Evolutionary conservation across 108 stramenopile genomes (phyloP), one percentile per base, ranked within the genome.

Genomic region (Cyclotella kingstonii): DNA sequence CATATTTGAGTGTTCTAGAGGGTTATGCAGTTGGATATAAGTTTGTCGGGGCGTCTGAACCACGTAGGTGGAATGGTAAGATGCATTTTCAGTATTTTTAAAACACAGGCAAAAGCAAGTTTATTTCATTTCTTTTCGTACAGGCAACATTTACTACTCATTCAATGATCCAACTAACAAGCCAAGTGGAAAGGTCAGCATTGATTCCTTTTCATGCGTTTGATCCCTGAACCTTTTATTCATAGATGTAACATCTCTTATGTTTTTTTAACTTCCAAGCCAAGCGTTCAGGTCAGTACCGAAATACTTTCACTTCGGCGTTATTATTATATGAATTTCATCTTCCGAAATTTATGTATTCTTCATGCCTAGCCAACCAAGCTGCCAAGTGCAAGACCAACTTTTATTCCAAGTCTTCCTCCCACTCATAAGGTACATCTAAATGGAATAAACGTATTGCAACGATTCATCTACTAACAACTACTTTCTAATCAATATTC

Each of bases 371-470:
- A 45, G 33, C 45, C 60, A 1, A 35, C 35, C 19, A 4, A 12
- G 17, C 28, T 22, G 11, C 31, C 60, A 4, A 47, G 45, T 22
- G 7, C 30, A 33, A 14, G 31, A n/a, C 4, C 59, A 8, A 21
- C 59, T n/a, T n/a, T n/a, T n/a, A n/a, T n/a, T n/a, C n/a, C n/a
- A n/a, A n/a, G n/a, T 27, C 11, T 46, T 22, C 12, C 54, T 60
- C 60, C 45, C 35, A 47, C 60, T 18, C 34, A n/a, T 35, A 46
- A 60, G 60, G 46, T 60, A 60, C 48, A 46, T 60, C 60, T 47
- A 33, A 47, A 60, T 60, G 60, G 46, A 46, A 60, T 44, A 47
- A 5, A 19, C 3, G 26, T 11, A 36, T 11, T 10, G 14, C 9
- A 27, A 15, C 17, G 1, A 5, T 30, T 30, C n/a, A 4, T 30